Evolutionary conservation across 2,329 filamentous ascomycete genomes (phyloP).

Genomic region (Didymella segeticola): DNA sequence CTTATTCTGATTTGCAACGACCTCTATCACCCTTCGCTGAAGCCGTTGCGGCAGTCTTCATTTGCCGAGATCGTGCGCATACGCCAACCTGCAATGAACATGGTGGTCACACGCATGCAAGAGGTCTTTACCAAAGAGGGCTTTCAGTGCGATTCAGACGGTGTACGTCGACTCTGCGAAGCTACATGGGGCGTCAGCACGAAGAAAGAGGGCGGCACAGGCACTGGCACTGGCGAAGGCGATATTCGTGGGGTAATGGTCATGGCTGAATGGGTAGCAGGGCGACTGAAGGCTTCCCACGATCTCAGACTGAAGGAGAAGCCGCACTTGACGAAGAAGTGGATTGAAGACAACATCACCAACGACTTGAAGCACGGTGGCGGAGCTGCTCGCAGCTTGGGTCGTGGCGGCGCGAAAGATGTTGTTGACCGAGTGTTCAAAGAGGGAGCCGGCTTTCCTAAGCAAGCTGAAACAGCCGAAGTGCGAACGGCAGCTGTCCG

Average conservation of each 20-base stretch:
- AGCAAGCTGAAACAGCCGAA: conserved; percentile 57
- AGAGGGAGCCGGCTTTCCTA: conserved; percentile 79
- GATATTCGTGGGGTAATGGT: conserved; percentile 86
- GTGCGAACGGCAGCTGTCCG: conserved; percentile 63
- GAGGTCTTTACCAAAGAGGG: conserved; percentile 87
- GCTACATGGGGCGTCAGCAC: conserved; percentile 80
- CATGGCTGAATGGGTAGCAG: conserved; percentile 84
- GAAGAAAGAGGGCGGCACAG: conserved; percentile 69
- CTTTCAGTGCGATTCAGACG: conserved; percentile 86
- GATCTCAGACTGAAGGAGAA: conserved; percentile 46
- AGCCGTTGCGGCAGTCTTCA: conserved; percentile 81
- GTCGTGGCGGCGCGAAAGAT: conserved; percentile 74
- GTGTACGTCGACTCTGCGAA: conserved; percentile 83
- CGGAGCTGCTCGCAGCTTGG: conserved; percentile 73
- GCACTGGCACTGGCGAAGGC: conserved; percentile 69
- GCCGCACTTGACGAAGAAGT: conserved; percentile 70
- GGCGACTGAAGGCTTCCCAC: conserved; percentile 63
- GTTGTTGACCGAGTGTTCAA: conserved; percentile 80
- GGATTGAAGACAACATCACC: conserved; percentile 76
- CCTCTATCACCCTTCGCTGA: conserved; percentile 87
- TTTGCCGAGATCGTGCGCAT: conserved; percentile 92
- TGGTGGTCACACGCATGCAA: conserved; percentile 82
- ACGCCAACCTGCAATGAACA: conserved; percentile 85
- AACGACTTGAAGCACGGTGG: conserved; percentile 73
- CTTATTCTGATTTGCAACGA: conserved; percentile 97